Evolutionary conservation across 179 eudicot genomes (phyloP).

Genomic region (Spergularia azorica): DNA sequence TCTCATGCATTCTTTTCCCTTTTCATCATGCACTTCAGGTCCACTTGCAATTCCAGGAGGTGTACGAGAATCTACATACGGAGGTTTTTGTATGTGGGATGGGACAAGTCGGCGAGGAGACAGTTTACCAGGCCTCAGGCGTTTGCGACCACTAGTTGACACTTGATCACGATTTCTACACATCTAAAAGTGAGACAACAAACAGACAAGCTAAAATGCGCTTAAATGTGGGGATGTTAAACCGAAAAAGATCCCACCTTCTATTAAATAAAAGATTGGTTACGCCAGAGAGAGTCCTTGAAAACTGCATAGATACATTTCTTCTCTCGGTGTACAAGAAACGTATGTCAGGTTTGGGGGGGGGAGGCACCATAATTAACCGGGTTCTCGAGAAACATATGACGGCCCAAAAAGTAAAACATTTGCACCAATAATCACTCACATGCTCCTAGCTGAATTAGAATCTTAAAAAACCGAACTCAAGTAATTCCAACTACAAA

Average conservation of each 20-base stretch:
- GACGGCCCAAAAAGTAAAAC: neutral
- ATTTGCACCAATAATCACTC: neutral
- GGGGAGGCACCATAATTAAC: neutral
- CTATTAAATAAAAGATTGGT: slow-evolving; percentile 68
- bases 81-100: slow-evolving; percentile 66
- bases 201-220: slow-evolving; percentile 9
- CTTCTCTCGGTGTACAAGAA: slow-evolving; percentile 45
- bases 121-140: slow-evolving; percentile 73
- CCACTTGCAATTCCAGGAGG: slow-evolving; percentile 81
- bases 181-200: slow-evolving; percentile 27
- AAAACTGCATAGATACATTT: slow-evolving; percentile 55
- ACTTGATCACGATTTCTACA: slow-evolving; percentile 58
- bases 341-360: neutral
- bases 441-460: too few species aligned
- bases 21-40: slow-evolving; percentile 74
- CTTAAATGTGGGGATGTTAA: neutral
- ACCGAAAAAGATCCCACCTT: slow-evolving; percentile 40
- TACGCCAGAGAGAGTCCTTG: slow-evolving; percentile 60
- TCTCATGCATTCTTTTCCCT: slow-evolving; percentile 86
- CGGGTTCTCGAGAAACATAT: neutral
- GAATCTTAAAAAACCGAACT: neutral
- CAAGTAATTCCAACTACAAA: neutral
- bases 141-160: slow-evolving; percentile 48
- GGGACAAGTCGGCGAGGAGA: slow-evolving; percentile 89
- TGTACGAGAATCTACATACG: slow-evolving; percentile 63